Evolutionary conservation across 78 protist species (phyloP).

Genomic region (Dictyostelium citrinum): DNA sequence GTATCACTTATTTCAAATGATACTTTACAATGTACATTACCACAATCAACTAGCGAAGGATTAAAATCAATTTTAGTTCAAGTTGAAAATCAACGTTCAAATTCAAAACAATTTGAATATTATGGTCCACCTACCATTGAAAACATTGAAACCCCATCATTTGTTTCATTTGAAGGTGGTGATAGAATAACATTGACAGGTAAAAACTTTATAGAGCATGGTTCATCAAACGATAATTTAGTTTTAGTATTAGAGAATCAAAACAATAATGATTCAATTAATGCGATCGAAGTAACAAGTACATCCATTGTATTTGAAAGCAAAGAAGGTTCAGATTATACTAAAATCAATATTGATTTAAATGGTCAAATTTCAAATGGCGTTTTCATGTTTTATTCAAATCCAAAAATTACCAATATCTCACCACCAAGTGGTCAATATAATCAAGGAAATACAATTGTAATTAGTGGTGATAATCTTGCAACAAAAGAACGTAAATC

Average conservation of each 20-base stretch:
- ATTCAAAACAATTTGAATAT: neutral
- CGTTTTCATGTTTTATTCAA: neutral
- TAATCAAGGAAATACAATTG: neutral
- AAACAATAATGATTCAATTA: neutral
- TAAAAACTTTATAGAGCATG: neutral
- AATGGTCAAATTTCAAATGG: neutral
- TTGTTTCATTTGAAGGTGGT: neutral
- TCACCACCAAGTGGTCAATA: neutral
- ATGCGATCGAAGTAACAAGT: neutral
- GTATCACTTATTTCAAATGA: neutral
- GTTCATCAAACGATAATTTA: neutral
- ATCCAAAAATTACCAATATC: neutral
- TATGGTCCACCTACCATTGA: conserved; percentile 50
- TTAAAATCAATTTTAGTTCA: neutral
- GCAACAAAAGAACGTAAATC: neutral
- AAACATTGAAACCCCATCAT: neutral
- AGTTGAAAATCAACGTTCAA: neutral
- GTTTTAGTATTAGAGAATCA: neutral
- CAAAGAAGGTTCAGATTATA: neutral
- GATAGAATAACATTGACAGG: neutral
- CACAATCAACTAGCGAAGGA: neutral
- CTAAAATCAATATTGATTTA: neutral
- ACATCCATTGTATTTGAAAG: neutral
- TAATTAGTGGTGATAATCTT: neutral
- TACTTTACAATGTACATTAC: neutral